Base-by-base conservation (phyloP, 495 filamentous ascomycete species). In the Pseudomonodictys pantanalensis region DNA sequence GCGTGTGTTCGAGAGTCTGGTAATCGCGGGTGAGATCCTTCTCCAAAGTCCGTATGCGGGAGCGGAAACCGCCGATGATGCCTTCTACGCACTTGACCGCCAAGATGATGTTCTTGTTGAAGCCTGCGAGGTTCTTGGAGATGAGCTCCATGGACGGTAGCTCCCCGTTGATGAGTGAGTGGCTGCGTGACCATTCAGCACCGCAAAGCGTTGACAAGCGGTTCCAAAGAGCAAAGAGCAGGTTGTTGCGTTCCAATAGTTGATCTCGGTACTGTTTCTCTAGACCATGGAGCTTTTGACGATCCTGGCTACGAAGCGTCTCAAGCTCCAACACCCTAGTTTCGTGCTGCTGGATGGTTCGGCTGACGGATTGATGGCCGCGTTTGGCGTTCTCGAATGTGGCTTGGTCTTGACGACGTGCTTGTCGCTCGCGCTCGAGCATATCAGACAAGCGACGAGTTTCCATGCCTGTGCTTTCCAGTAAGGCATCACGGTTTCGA, bases 1-100 rank as follows among this genome's bases (percentile, higher is more conserved):
- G 83, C 23, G 83, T 86, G 60, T 84, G 84, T 73, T 97, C 92
- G 20, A 97, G 81, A 1, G 82, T 82, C 54, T 95, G 87, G 66
- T 96, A 97, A 62, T 97, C 90, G 64, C 89, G 88, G 81, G 84
- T 89, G 12, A 98, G 76, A 45, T 95, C 89, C 50, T 88, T 85
- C 65, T 98, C 95, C 33, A 96, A 83, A n/a, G 75, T 75, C 63
- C 86, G 88, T 70, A 95, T 86, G 56, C 89, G 86, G 41, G 77
- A 75, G 67, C 89, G 88, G 79, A 96, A 96, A 30, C 81, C 80
- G n/a, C 83, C 79, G 43, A 98, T 76, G 58, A 95, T 83, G 26
- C 78, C 77, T 74, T 97, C 93, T 52, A 98, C 82, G 1, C 83
- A 90, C 75, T 96, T 96, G 58, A 96, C 81, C 7, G 92, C 92